Base-by-base conservation (phyloP, 148 eudicot genomes). In the Persicaria maculosa region DNA sequence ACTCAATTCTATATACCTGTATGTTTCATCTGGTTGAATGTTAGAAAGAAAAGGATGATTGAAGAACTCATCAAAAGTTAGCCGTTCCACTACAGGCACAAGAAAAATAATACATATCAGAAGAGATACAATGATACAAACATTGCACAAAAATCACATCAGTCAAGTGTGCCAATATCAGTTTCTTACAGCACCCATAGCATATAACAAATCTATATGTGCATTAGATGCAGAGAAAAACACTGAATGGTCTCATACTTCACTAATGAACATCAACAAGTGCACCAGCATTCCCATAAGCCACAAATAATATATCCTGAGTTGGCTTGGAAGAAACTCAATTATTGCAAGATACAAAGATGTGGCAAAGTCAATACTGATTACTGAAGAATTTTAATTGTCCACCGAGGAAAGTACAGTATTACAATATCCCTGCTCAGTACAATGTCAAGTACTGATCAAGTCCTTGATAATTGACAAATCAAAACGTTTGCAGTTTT, bases 61-160 rank as follows among this genome's bases (percentile, higher is more conserved):
- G 79, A 94, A 94, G 80, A 94, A 94, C 80, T 94, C 98, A 75
- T 90, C 98, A 80, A 91, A 94, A 73, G 97, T 91, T 77, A 94
- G 79, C 19, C 98, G 87, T 76, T 94, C 98, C 80, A 94, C 98
- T 94, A 90, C 70, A 73, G 11, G 77, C 19, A 64, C 76, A 78
- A 64, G 52, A 62, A 80, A 80, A 68, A 74, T 43, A 36, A 53
- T 46, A 65, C 47, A 44, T 7, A 70, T 76, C 43, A 75, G 44
- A 50, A 68, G 71, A 47, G 76, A 68, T 31, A 31, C 40, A 2
- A 31, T 64, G 64, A 74, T 45, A 36, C 40, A 4, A 40, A 61
- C 40, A 72, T 72, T 9, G 58, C 55, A 50, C 25, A 19, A 20
- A 20, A 20, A 6, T 46, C 7, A 17, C 47, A 46, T 22, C 16